phyloP scores from a whole-genome alignment of 768 basidiomycete species.

The Trametes cingulata region DNA sequence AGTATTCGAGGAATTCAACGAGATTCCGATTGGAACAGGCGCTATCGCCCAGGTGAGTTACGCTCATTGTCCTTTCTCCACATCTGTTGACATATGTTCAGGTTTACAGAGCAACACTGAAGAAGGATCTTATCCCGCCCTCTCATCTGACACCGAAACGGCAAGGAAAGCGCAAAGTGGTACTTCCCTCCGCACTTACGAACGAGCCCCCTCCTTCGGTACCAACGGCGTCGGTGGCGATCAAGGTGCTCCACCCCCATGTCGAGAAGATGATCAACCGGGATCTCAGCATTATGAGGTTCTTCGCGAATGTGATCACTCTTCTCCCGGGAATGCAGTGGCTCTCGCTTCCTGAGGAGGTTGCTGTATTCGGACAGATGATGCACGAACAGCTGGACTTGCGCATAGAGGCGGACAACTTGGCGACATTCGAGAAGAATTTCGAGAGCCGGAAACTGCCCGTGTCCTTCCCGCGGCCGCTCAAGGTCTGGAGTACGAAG shows the following conservation, averaged over 20 bases:
- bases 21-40: constrained; percentile 90
- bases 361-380: constrained; percentile 91
- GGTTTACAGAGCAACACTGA: constrained; percentile 90
- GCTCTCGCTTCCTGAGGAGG: constrained; percentile 95
- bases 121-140: constrained; percentile 80
- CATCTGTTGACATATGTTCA: constrained; percentile 28
- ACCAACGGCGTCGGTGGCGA: constrained; percentile 86
- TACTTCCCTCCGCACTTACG: constrained; percentile 50
- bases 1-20: constrained; percentile 89
- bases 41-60: constrained; percentile 86
- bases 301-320: constrained; percentile 81
- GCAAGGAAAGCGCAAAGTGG: constrained; percentile 45
- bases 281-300: constrained; percentile 92
- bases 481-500: constrained; percentile 76
- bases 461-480: constrained; percentile 87
- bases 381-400: constrained; percentile 95
- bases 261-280: constrained; percentile 81
- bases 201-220: constrained; percentile 66
- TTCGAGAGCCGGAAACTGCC: constrained; percentile 79
- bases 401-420: constrained; percentile 85
- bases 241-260: constrained; percentile 93
- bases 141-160: constrained; percentile 81
- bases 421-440: constrained; percentile 82
- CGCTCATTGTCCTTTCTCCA: neutral
- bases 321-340: constrained; percentile 92